A percentile compares a stretch with the other conserved stretches of the same genome.
Conservation (phyloP, 352 stramenopile genomes). For the Phytopythium sindhum region DNA sequence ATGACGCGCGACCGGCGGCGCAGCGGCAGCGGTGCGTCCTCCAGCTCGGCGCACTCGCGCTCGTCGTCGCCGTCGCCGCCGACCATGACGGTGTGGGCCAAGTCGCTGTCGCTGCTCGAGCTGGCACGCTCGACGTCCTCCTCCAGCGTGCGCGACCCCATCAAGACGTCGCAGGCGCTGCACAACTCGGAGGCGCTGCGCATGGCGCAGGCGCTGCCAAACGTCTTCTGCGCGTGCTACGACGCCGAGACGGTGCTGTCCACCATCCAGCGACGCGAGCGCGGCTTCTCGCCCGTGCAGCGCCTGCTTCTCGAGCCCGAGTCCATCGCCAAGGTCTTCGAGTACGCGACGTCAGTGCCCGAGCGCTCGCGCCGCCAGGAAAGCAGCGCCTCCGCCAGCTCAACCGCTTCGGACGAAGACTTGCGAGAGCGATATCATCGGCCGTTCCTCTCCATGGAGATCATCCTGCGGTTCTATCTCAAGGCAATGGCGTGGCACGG, state of each 20-base stretch:
- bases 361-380: conserved; percentile 9
- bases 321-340: conserved; percentile 59
- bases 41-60: neutral
- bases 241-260: conserved; percentile 63
- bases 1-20: conserved; percentile 3
- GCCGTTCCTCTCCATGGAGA: conserved; percentile 61
- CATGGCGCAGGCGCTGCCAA: conserved; percentile 53
- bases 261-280: conserved; percentile 56
- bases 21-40: conserved; percentile 6
- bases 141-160: conserved; percentile 43
- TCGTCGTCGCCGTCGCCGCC: conserved; percentile 5
- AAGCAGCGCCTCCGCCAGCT: neutral
- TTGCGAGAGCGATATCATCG: conserved; percentile 50
- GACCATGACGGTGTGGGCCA: conserved; percentile 12
- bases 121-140: conserved; percentile 22
- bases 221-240: conserved; percentile 79
- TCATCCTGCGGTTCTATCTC: conserved; percentile 72
- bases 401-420: conserved; percentile 1
- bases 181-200: conserved; percentile 70
- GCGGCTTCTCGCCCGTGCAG: conserved; percentile 65
- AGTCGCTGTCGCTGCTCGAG: conserved; percentile 29
- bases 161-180: conserved; percentile 63
- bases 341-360: conserved; percentile 43
- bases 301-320: conserved; percentile 56
- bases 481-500: conserved; percentile 74